Conservation (phyloP, 176 grass and related monocot species). For the Ensete glaucum region DNA sequence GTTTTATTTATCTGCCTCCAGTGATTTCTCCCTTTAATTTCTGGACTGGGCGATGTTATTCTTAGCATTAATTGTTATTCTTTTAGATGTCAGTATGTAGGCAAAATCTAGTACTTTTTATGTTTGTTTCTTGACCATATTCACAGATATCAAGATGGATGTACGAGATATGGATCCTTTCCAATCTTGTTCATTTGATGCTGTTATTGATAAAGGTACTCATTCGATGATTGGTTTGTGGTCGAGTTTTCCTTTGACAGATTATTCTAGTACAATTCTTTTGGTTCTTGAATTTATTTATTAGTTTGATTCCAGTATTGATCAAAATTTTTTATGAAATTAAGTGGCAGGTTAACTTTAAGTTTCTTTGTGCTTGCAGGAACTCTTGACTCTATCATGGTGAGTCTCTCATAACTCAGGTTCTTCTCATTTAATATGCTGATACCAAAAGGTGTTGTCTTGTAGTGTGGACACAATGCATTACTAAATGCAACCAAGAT, state of each 20-base stretch:
- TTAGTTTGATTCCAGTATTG: neutral
- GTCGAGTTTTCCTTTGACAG: neutral
- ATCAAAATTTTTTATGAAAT: neutral
- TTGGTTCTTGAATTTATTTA: no score
- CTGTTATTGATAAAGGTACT: constrained; percentile 93
- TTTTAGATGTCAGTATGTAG: neutral
- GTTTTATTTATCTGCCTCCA: neutral
- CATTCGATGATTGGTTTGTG: neutral
- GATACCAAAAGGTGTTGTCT: constrained; percentile 16
- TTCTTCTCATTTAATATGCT: constrained; percentile 2
- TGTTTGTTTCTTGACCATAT: constrained; percentile 15
- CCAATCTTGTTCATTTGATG: constrained; percentile 61
- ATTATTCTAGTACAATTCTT: neutral
- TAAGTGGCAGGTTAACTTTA: constrained; percentile 17
- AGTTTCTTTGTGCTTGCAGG: constrained; percentile 42
- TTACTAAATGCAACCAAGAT: constrained; percentile 67
- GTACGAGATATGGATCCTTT: constrained; percentile 70
- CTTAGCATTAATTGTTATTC: no score
- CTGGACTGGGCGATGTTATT: neutral
- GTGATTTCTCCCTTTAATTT: neutral
- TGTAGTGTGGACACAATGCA: constrained; percentile 85
- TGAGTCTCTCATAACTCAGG: constrained; percentile 40
- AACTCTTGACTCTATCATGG: constrained; percentile 95
- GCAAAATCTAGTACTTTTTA: constrained; percentile 9
- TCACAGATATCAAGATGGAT: constrained; percentile 79